Evolutionary conservation across 2,329 filamentous ascomycete species (phyloP), one percentile per base, ranked within the genome.

Genomic region (Colletotrichum sidae): DNA sequence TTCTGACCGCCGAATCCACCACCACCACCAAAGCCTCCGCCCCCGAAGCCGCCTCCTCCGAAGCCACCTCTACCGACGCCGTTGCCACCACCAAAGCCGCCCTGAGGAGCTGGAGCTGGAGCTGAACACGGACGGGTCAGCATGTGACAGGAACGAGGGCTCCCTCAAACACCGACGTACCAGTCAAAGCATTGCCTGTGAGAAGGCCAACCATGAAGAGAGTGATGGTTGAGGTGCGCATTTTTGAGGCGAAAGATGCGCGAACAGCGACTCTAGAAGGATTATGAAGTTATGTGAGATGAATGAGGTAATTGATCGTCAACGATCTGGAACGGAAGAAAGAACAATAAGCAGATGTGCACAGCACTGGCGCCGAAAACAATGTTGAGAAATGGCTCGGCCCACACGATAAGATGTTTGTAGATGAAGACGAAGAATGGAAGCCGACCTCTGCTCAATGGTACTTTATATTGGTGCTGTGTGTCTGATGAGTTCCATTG

Each of bases 161-260:
- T 8, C 25, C 13, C 41, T 47, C 4, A 3, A 4, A 4, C 37
- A 34, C n/a, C 17, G 13, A 33, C 6, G 39, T 35, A 65, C 61
- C 61, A 34, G 61, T 55, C 45, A 60, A 49, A 9, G 50, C 61
- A 60, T 55, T 65, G 56, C 61, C 61, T 38, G 61, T 65, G 50
- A 65, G 61, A 17, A 65, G 56, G 39, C 42, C 50, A 17, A 65
- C 12, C 10, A 42, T 55, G 34, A 65, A 45, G 25, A 55, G 37
- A 35, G 56, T 51, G 49, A 65, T 41, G 37, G 50, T 51, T 10
- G 56, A 54, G 56, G 54, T 55, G 34, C 61, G 56, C 56, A 65
- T 65, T 15, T 7, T 41, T 38, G 10, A 34, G 38, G 10, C 12
- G 34, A 38, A 45, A 25, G 13, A 44, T n/a, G n/a, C 25, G 25